Evolutionary conservation across 2,329 filamentous ascomycete species (phyloP), one percentile per base, ranked within the genome.

Genomic region (Clarireedia paspali): DNA sequence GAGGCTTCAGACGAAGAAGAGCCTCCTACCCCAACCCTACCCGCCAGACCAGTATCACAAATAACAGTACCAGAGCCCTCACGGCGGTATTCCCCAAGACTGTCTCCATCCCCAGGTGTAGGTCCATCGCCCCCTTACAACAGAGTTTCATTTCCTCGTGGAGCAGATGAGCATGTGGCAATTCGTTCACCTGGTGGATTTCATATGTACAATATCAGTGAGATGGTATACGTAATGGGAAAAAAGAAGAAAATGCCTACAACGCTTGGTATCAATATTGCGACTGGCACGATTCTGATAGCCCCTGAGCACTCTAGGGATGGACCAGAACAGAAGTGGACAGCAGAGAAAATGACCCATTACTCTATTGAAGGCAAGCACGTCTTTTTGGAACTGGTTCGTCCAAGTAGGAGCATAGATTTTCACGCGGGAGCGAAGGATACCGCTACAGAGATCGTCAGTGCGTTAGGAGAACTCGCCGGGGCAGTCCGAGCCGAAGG

Each of bases 341-440:
- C 86, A 1, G 92, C 91, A 0, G 91, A 97, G 45, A 94, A 88
- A 70, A 87, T 99, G 79, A 91, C 88, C n/a, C 90, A 96, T 71
- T 97, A 97, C 71, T 96, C 91, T 23, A 90, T 95, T 57, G 94
- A 99, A 74, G 94, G 92, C 38, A 99, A 99, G 69, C 94, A 97
- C 71, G 89, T 99, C 14, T 99, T 99, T 68, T 78, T 99, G 70
- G 94, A 99, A 70, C 77, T 99, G 47, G 86, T 96, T 51, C 80
- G 87, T 53, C 94, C 94, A 6, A 96, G 89, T 73, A 96, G 92
- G 75, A 96, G 91, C 70, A 79, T 96, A 57, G 94, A 99, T 72
- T 95, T 99, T 63, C 94, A 99, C 70, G 95, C 94, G 17, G 94
- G 94, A 45, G 91, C 91, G 47, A 99, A 97, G 73, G 94, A 97